Percentiles rank a stretch among this genome's conserved stretches.
Conservation (phyloP, 2,329 filamentous ascomycete species). For the Cordyceps cicadae region DNA sequence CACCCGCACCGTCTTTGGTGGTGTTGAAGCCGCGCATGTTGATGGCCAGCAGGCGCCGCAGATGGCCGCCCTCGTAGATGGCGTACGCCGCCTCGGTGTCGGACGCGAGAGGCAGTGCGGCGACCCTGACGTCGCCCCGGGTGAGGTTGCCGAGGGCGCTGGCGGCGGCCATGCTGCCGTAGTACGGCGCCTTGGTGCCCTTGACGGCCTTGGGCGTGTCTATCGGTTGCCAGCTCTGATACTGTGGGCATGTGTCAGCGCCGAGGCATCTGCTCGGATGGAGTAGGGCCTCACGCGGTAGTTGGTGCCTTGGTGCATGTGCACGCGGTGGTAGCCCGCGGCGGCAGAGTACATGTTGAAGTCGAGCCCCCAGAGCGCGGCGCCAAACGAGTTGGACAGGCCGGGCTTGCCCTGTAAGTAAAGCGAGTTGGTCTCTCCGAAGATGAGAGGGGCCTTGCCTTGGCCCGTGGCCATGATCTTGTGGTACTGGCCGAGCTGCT, state of each 20-base stretch:
- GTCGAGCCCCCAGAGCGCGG: constrained; percentile 56
- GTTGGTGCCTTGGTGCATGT: constrained; percentile 58
- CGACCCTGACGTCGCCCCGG: constrained; percentile 32
- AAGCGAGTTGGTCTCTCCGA: constrained; percentile 55
- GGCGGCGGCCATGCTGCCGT: constrained; percentile 49
- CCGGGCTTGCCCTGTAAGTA: constrained; percentile 54
- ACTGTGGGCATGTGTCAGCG: constrained; percentile 22
- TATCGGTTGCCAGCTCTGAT: constrained; percentile 51
- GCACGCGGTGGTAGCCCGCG: constrained; percentile 46
- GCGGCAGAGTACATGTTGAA: constrained; percentile 52
- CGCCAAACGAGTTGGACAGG: constrained; percentile 56
- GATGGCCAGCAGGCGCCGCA: constrained; percentile 44
- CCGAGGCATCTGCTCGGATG: not conserved
- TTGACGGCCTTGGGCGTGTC: constrained; percentile 37
- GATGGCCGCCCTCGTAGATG: constrained; percentile 36
- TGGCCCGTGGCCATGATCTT: constrained; percentile 22
- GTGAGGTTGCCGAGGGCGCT: constrained; percentile 41
- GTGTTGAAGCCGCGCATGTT: constrained; percentile 55
- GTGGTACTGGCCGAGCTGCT: constrained; percentile 39
- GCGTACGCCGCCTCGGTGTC: constrained; percentile 46
- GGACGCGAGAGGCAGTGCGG: constrained; percentile 34
- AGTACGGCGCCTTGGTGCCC: constrained; percentile 57
- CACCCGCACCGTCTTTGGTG: constrained; percentile 33
- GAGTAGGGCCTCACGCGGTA: constrained; percentile 35
- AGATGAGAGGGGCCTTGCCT: constrained; percentile 8